Evolutionary conservation across 2,329 filamentous ascomycete species (phyloP), one percentile per base, ranked within the genome.

Genomic region (Diaporthe australafricana): DNA sequence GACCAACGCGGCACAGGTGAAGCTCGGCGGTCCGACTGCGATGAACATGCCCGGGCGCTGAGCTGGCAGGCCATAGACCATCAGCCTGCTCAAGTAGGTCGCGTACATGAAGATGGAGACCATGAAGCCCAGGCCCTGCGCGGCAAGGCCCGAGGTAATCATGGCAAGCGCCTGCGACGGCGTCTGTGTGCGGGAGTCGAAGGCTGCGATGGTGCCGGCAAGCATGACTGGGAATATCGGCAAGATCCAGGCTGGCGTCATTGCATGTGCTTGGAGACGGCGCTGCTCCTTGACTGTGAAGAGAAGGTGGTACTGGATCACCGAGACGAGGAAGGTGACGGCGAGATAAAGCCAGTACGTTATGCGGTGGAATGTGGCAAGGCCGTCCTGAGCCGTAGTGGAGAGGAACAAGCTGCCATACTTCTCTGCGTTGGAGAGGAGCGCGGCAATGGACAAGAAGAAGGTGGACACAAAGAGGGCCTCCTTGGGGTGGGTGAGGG

Each of bases 191-290:
- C 81, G 78, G 32, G 84, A 84, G 68, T 90, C 86, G 48, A 86
- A 81, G 25, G 84, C 85, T 14, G 90, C 89, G 50, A 92, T 83
- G 11, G 89, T 91, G 27, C 90, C 90, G 22, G 86, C 84, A 27
- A 92, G 84, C 89, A 92, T 91, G 76, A 89, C 81, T 9, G 89
- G 89, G 78, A 91, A 92, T 71, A 90, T 87, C 6, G 89, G 89
- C 25, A 92, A 82, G 72, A 91, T 87, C 88, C 89, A 91, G 0
- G 87, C 87, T 0, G 89, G 90, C 77, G 89, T 90, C 84, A 91
- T 89, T 73, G 84, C 84, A 68, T 86, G 70, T 30, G 78, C 68
- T 6, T 84, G 67, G 86, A 84, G 70, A 82, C 83, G 76, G 84
- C 87, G 70, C 80, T 83, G 76, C 81, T 82, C 69, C 72, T 79